These are phyloP conservation scores for Cyclostephanos invisitatus DNA, from an alignment of 108 stramenopile species.

Conservation along the genomic window DNA sequence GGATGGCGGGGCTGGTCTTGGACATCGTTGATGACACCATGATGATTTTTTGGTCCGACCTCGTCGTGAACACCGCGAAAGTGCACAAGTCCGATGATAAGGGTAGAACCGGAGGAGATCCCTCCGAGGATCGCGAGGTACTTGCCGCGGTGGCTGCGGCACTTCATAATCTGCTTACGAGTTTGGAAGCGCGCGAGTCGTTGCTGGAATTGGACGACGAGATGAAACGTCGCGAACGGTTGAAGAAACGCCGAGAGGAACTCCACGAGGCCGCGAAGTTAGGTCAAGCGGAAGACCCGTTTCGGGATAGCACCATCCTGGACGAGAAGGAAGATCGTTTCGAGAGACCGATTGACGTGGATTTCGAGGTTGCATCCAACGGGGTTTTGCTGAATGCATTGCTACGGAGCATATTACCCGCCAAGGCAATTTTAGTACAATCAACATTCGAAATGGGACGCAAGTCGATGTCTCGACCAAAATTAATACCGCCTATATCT, in stretches of 20 bases:
- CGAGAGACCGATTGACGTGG: constrained; percentile 24
- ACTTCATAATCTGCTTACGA: constrained; percentile 61
- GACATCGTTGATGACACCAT: constrained; percentile 26
- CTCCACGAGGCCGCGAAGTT: neutral
- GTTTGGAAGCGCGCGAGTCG: constrained; percentile 43
- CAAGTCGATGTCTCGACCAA: constrained; percentile 24
- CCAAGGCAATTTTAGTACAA: constrained; percentile 34
- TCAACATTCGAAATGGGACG: constrained; percentile 14
- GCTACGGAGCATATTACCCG: constrained; percentile 63
- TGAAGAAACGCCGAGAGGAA: constrained; percentile 13
- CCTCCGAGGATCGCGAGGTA: constrained; percentile 51
- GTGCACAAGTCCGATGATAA: neutral
- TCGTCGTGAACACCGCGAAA: constrained; percentile 31
- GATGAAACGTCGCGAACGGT: constrained; percentile 29
- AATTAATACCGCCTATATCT: constrained; percentile 16
- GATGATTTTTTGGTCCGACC: constrained; percentile 55
- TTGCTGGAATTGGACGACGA: constrained; percentile 32
- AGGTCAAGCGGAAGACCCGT: neutral
- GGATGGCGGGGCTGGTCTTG: constrained; percentile 30
- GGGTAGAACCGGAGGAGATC: neutral
- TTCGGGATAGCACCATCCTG: neutral
- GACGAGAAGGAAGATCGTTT: constrained; percentile 3
- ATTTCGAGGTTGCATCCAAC: constrained; percentile 36
- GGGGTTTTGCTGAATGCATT: constrained; percentile 50
- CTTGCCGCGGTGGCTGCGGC: constrained; percentile 71